A percentile compares a stretch with the other conserved stretches of the same genome.
These are phyloP conservation scores for Talaromyces adpressus DNA, from an alignment of 495 filamentous ascomycete species.

Conservation along the genomic window DNA sequence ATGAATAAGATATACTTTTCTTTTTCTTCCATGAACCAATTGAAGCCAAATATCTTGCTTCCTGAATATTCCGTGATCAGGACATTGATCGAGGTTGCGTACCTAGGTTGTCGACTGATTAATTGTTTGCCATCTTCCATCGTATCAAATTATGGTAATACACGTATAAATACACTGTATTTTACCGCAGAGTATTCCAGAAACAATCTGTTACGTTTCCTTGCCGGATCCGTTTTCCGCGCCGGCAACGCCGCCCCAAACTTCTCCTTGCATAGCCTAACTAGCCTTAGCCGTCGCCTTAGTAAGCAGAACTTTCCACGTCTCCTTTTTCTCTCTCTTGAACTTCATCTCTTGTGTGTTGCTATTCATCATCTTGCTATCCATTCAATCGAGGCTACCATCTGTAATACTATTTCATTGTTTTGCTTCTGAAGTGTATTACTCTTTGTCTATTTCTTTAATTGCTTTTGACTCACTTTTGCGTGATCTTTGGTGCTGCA, in stretches of 20 bases:
- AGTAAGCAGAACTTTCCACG: neutral
- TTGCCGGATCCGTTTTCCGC: neutral
- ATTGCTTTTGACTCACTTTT: neutral
- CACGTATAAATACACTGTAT: neutral
- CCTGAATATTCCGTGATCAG: neutral
- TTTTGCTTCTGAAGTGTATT: neutral
- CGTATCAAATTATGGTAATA: neutral
- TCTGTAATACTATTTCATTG: conserved; percentile 1
- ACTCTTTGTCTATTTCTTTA: neutral
- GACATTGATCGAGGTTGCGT: neutral
- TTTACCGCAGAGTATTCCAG: neutral
- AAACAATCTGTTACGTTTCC: neutral
- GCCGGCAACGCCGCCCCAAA: neutral
- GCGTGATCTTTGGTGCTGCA: neutral
- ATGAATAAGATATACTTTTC: neutral
- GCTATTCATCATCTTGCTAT: neutral
- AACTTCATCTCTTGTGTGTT: neutral
- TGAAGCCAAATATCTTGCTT: neutral
- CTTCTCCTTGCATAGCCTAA: neutral
- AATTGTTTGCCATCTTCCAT: neutral
- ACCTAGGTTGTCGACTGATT: neutral
- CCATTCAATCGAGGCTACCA: neutral
- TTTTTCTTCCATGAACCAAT: neutral
- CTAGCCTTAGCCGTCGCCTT: neutral
- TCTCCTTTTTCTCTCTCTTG: neutral